Evolutionary conservation across 2,329 filamentous ascomycete genomes (phyloP), one percentile per base, ranked within the genome.

Genomic region (Macrophomina pseudophaseolina): DNA sequence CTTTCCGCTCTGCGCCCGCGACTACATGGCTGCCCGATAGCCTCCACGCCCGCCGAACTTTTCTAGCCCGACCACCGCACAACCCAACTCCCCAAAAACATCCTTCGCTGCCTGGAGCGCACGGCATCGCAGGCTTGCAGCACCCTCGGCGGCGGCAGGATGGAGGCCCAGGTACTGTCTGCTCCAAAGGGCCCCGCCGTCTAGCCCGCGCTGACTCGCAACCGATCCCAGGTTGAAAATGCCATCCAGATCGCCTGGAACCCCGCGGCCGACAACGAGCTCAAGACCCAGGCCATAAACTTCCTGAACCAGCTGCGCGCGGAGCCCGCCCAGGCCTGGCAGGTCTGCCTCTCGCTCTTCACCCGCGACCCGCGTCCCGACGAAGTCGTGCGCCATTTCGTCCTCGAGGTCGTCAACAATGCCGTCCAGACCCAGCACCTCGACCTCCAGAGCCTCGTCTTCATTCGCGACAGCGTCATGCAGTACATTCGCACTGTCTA

Each of bases 181-280:
- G 30, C 59, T 40, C 11, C 64, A 51, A 30, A 48, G 18, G 56
- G 40, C 65, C 23, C 42, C 58, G 51, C 48, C 54, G 38, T 28
- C 33, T 30, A 30, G 49, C 46, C 51, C 35, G 35, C 58, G 65
- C 65, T 67, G 40, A 63, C 54, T 40, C 18, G 14, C 32, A 51
- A 3, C 23, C 48, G 23, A 23, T 7, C 51, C 32, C 67, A 97
- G 92, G 90, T 97, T 80, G 91, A 95, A 82, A 94, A 92, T 83
- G 95, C 95, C 80, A 95, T 98, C 82, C 89, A 95, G 80, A 96
- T 98, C 82, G 92, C 93, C 80, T 95, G 90, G 83, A 90, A 94
- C 80, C 92, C 92, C 68, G 82, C 86, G 74, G 91, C 93, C 73
- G 88, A 94, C 79, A 88, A 79, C 70, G 74, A 75, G 65, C 72